Evolutionary conservation across 2,329 filamentous ascomycete genomes (phyloP), one percentile per base, ranked within the genome.

Genomic region (Aspergillus hortae): DNA sequence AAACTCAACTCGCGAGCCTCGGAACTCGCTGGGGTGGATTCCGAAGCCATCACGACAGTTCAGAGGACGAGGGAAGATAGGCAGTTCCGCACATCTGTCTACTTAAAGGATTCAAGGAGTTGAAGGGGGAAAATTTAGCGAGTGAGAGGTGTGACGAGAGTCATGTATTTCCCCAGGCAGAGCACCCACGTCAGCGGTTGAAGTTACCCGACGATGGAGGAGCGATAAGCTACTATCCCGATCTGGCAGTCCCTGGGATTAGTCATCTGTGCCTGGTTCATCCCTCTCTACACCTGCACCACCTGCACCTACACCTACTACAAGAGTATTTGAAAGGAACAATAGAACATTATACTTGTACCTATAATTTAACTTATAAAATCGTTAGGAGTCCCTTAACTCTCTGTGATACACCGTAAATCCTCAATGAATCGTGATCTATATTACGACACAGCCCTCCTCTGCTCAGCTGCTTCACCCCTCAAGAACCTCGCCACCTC

Each of bases 1-100:
- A 96, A 82, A 59, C 85, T 83, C 60, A 95, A 79, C 80, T 96
- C 91, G 56, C 86, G 84, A 70, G 87, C 71, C 54, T 74, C 72
- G 51, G 63, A 56, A 63, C 64, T 73, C 58, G 62, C 64, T 51
- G 65, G 60, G 35, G 53, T 56, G 40, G 59, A 43, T 52, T 65
- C 64, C 53, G 66, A 59, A 57, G 69, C 65, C 69, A 72, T 71
- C 45, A 54, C 57, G 53, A 48, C 21, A 47, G 32, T 52, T 27
- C 35, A 17, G 51, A 43, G 48, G 36, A 35, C 11, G 9, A 10
- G 25, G 15, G n/a, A 51, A n/a, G 19, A 27, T 15, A 33, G 38
- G 23, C 45, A 10, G n/a, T 17, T 44, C 48, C 38, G 52, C 53
- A 46, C 57, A 59, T 59, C 23, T 33, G 50, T 17, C 38, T 23